phyloP scores from a whole-genome alignment of 108 stramenopile species.

The Nannochloropsis salina region DNA sequence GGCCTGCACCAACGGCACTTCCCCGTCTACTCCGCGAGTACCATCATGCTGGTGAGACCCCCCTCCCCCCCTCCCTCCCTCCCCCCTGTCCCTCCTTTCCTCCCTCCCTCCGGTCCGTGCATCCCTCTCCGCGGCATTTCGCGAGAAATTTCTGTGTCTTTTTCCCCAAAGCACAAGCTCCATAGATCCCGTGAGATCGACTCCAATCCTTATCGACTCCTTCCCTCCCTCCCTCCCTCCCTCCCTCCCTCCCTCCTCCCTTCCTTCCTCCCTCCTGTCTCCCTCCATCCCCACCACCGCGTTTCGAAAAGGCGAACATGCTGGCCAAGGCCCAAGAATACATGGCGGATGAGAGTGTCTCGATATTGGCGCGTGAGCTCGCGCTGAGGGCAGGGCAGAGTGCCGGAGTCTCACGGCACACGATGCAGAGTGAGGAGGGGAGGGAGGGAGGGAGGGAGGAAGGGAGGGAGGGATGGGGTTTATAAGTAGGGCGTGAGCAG shows the following conservation, averaged over 20 bases:
- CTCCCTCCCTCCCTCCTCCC: background rate
- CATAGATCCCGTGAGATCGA: too few species aligned
- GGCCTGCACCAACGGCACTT: background rate
- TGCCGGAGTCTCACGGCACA: background rate
- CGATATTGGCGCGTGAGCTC: background rate
- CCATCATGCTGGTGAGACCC: background rate
- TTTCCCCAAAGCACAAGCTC: too few species aligned
- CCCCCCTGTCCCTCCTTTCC: background rate
- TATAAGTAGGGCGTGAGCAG: background rate
- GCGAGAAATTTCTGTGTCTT: background rate
- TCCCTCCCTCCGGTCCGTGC: background rate
- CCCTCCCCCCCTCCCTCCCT: background rate
- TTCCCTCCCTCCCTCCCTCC: background rate
- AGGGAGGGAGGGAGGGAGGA: background rate
- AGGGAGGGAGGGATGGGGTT: slow-evolving; percentile 1
- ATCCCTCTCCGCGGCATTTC: background rate
- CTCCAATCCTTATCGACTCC: too few species aligned
- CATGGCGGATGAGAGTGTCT: background rate
- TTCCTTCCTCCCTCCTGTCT: background rate
- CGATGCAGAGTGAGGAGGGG: background rate
- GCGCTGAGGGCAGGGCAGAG: background rate
- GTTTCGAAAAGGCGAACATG: background rate
- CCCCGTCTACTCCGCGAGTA: background rate
- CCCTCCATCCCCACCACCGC: background rate
- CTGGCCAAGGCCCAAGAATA: background rate